Evolutionary conservation across 148 eudicot species (phyloP).

Genomic region (Vaccinium macrocarpon): DNA sequence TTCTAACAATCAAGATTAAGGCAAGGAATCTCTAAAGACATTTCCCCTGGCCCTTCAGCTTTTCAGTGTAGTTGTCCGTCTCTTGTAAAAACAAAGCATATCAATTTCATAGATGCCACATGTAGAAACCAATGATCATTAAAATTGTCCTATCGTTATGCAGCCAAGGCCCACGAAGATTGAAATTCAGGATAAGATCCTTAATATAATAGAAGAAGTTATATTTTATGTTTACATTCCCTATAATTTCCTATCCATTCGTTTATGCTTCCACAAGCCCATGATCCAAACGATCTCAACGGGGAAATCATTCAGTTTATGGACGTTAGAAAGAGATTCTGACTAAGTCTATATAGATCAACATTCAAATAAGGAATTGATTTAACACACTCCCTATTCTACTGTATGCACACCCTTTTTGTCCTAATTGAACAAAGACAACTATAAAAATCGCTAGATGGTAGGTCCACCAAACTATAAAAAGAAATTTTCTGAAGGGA

Average conservation of each 20-base stretch:
- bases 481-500: neutral
- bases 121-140: neutral
- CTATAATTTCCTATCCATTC: neutral
- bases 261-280: neutral
- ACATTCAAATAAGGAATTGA: neutral
- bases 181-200: slow-evolving; percentile 3
- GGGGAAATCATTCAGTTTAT: neutral
- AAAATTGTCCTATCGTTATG: neutral
- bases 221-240: neutral
- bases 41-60: neutral
- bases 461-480: no score
- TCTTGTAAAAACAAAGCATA: neutral
- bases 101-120: neutral
- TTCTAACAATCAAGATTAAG: neutral
- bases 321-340: neutral
- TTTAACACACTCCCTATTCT: neutral
- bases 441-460: no score
- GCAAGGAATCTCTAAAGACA: neutral
- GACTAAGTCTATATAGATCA: neutral
- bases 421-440: neutral
- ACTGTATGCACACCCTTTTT: neutral
- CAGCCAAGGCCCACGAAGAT: neutral
- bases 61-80: neutral
- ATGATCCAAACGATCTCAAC: neutral
- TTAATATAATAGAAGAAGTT: neutral